Conservation (phyloP, 306 rosid species). For the Adenanthera pavonina region DNA sequence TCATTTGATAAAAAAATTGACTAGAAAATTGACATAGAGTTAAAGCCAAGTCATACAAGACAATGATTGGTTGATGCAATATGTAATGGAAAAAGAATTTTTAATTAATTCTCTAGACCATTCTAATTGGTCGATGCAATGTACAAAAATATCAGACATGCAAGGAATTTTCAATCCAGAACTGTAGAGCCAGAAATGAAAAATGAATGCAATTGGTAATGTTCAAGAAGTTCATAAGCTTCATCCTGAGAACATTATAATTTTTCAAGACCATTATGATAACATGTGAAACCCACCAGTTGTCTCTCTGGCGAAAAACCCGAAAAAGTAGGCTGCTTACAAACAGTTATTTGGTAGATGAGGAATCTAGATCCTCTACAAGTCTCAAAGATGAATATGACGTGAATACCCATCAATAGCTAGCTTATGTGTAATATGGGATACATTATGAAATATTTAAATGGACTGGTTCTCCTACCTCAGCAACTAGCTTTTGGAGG, state of each 20-base stretch:
- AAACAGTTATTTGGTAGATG: background rate
- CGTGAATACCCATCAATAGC: no score
- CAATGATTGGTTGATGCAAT: background rate
- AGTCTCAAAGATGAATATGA: no score
- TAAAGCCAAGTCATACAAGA: background rate
- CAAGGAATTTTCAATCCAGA: background rate
- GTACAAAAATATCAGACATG: background rate
- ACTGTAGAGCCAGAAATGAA: background rate
- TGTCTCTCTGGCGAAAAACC: conserved; percentile 2
- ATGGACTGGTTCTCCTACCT: no score
- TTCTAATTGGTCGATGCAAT: background rate
- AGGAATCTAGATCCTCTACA: background rate
- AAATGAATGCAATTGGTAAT: background rate
- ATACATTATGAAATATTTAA: no score
- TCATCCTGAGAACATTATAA: background rate
- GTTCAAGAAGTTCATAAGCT: background rate
- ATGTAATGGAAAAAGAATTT: no score
- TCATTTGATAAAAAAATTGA: conserved; percentile 3
- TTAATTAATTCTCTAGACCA: background rate
- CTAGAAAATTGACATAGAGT: conserved; percentile 23
- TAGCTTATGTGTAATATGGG: no score
- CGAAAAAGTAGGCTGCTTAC: background rate
- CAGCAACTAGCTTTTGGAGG: no score
- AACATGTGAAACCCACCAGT: conserved; percentile 1
- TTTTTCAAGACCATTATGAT: background rate